Percentiles rank a stretch among this genome's conserved stretches.
Conservation (phyloP, 345 rosid genomes). For the Gossypium turneri region DNA sequence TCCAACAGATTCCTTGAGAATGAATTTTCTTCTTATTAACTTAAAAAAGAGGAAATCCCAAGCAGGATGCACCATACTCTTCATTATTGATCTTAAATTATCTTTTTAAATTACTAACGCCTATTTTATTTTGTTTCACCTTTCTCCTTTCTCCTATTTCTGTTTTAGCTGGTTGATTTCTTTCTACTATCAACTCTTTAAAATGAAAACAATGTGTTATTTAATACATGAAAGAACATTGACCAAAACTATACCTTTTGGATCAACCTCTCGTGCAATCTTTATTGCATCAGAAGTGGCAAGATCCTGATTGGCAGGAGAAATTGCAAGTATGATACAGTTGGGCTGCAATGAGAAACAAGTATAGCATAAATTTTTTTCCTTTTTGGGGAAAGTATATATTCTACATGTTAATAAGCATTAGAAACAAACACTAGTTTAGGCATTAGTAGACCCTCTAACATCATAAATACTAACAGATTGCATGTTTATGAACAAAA, state of each 20-base stretch:
- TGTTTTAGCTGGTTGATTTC: neutral
- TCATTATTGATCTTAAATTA: neutral
- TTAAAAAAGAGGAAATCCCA: neutral
- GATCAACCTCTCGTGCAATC: slow-evolving; percentile 96
- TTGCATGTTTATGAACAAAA: neutral
- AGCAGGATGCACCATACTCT: neutral
- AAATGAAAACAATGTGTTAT: neutral
- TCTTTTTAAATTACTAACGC: neutral
- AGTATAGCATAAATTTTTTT: slow-evolving; percentile 4
- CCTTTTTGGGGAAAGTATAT: slow-evolving; percentile 10
- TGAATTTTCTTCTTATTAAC: neutral
- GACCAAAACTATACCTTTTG: slow-evolving; percentile 53
- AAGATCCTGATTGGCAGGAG: slow-evolving; percentile 99
- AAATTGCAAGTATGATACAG: slow-evolving; percentile 87
- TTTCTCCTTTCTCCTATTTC: neutral
- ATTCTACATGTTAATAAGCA: neutral
- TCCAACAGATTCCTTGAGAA: neutral
- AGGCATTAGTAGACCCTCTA: neutral
- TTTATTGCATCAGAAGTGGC: slow-evolving; percentile 98
- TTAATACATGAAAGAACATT: neutral
- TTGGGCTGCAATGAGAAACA: slow-evolving; percentile 65
- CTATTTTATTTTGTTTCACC: neutral
- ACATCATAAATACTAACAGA: neutral
- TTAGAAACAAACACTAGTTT: neutral
- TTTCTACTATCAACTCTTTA: slow-evolving; percentile 1